Evolutionary conservation across 495 filamentous ascomycete genomes (phyloP).

Genomic region (Hypoxylon fragiforme): DNA sequence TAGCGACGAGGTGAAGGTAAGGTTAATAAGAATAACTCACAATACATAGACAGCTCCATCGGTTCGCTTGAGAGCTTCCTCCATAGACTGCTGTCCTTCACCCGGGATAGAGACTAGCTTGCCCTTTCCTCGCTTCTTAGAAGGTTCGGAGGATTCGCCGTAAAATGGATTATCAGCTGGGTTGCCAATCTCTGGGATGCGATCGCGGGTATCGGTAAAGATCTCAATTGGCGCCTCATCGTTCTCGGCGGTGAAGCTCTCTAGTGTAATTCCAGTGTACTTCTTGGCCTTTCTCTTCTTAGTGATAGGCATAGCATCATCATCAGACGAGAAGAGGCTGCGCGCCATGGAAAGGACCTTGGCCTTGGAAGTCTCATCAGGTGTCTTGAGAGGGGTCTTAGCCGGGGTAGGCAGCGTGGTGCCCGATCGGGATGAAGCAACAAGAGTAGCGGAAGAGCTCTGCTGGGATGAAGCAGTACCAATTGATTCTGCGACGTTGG

Average conservation of each 20-base stretch:
- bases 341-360: conserved; percentile 69
- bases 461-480: conserved; percentile 35
- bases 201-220: conserved; percentile 87
- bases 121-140: conserved; percentile 48
- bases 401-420: conserved; percentile 83
- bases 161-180: conserved; percentile 78
- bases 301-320: conserved; percentile 63
- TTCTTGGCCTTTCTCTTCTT: conserved; percentile 61
- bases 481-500: too few species aligned
- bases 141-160: conserved; percentile 42
- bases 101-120: conserved; percentile 53
- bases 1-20: background rate
- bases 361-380: conserved; percentile 51
- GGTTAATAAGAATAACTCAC: conserved; percentile 59
- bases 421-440: conserved; percentile 20
- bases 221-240: conserved; percentile 69
- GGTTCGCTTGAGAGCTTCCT: conserved; percentile 64
- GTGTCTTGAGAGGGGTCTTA: conserved; percentile 83
- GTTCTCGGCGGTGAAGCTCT: conserved; percentile 65
- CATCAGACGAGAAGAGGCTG: conserved; percentile 65
- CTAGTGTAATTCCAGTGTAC: conserved; percentile 66
- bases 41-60: conserved; percentile 86
- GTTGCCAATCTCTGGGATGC: conserved; percentile 70
- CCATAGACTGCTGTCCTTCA: conserved; percentile 59
- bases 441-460: conserved; percentile 27